Evolutionary conservation across 495 filamentous ascomycete genomes (phyloP), one percentile per base, ranked within the genome.

Genomic region (Penicillium canescens): DNA sequence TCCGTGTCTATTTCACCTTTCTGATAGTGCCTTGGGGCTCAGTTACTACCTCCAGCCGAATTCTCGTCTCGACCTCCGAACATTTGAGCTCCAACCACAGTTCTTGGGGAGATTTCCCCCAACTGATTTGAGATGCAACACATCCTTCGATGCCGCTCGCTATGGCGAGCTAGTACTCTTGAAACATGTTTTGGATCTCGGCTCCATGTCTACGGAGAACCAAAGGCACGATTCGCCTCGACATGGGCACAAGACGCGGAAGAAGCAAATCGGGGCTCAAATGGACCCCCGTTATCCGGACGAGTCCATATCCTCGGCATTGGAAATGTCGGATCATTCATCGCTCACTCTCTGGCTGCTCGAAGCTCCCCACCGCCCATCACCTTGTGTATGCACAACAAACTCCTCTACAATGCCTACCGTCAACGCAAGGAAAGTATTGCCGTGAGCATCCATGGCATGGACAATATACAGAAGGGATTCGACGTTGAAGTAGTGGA

Each of bases 221-320:
- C 42, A 35, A 49, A 26, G 37, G 36, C 38, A 12, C 62, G 69
- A 41, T 57, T 46, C 28, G 14, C 60, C 20, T 65, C 72, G 44
- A 70, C 72, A 36, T 74, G 69, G 68, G 57, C 54, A 37, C 65
- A 73, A 47, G 62, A 74, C 42, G 52, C 44, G 34, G 53, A 67
- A 6, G 63, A 70, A 26, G n/a, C 50, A 21, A 57, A 68, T n/a
- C 39, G 35, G 23, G 54, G 61, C 18, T 46, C 65, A 4, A 50
- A 60, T 13, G 60, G 57, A 28, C 49, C 51, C 34, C 55, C 56
- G 18, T 45, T 77, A 36, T 72, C 71, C 4, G 75, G 75, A 20
- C 71, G 75, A 49, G 84, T 88, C 44, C 78, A 88, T 53, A 77
- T 88, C 42, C 57, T 86, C 1, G 85, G 85, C 7, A 46, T 79